These are phyloP conservation scores for Colletotrichum camelliae DNA, from an alignment of 2,329 filamentous ascomycete species.

Conservation along the genomic window DNA sequence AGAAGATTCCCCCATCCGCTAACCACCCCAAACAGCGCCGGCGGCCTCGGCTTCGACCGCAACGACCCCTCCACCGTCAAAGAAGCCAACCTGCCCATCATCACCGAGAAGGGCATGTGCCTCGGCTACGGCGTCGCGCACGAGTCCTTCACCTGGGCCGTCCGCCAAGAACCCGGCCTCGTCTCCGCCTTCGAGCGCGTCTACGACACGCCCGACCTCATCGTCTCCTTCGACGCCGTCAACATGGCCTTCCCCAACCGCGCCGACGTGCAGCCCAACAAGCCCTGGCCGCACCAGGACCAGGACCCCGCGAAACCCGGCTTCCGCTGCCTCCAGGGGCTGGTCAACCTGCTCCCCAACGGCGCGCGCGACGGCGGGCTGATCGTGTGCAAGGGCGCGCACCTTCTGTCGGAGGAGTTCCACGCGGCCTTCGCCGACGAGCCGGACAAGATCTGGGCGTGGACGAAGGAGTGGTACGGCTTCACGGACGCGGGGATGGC, in stretches of 20 bases:
- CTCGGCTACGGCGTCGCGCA: slow-evolving; percentile 7
- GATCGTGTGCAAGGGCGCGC: slow-evolving; percentile 6
- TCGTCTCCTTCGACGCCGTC: slow-evolving; percentile 8
- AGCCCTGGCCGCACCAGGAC: slow-evolving; percentile 9
- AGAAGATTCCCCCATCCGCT: too few species aligned
- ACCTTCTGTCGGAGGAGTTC: slow-evolving; percentile 21
- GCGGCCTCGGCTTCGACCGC: slow-evolving; percentile 29
- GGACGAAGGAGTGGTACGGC: slow-evolving; percentile 20
- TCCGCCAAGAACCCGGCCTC: slow-evolving; percentile 2
- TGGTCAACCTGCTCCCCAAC: neutral
- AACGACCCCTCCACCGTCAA: slow-evolving; percentile 41
- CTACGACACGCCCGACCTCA: slow-evolving; percentile 2
- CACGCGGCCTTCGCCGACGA: slow-evolving; percentile 12
- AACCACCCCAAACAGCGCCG: neutral
- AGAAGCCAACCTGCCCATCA: slow-evolving; percentile 27
- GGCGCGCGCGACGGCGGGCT: neutral
- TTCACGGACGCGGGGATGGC: slow-evolving; percentile 20
- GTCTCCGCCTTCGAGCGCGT: neutral
- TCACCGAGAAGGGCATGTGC: slow-evolving; percentile 9
- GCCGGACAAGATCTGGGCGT: slow-evolving; percentile 29
- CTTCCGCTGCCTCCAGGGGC: slow-evolving; percentile 1
- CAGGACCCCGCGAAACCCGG: neutral
- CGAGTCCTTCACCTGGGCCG: slow-evolving; percentile 1
- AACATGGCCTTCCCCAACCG: slow-evolving; percentile 10
- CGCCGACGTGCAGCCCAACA: neutral